Evolutionary conservation across 768 basidiomycete genomes (phyloP), one percentile per base, ranked within the genome.

Genomic region (Daedaleopsis nitida): DNA sequence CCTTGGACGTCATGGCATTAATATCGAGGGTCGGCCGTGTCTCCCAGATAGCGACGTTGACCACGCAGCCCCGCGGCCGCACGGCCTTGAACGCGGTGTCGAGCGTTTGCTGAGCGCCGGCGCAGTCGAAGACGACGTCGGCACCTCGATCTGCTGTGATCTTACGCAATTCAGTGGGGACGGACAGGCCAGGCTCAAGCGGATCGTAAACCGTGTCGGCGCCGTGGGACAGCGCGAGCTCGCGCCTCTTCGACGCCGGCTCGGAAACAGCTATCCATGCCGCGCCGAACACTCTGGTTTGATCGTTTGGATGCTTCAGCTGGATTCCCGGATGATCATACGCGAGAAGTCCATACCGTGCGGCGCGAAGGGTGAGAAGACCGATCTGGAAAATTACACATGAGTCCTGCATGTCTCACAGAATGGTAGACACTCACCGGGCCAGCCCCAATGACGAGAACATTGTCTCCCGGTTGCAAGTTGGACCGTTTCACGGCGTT

Each of bases 81-180:
- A 81, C 68, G 27, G 75, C 73, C 8, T 56, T 39, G 14, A 82
- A 65, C 9, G 75, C 78, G 8, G 72, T 63, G 38, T 77, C 73
- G 14, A 82, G 56, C 47, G 75, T 73, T 14, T 69, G 69, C 62
- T 80, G 77, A 2, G 74, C 63, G 0, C 81, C 81, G 4, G 80
- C 79, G 17, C 80, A 79, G 48, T 83, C 82, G 63, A 81, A 81
- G 5, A 74, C 78, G 48, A 81, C 70, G 59, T 81, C 78, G 11
- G 78, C 79, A 24, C 81, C 81, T 56, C 64, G 14, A 72, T 58
- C 64, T 14, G 42, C 49, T 1, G 69, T 80, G 1, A 71, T 69
- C 32, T 70, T 60, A 21, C 70, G 52, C 7, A 73, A 70, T 1
- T 66, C 69, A 0, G 66, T 59, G 5, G 70, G 65, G 32, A 78